phyloP scores from a whole-genome alignment of 345 rosid species.

The Capsella bursapastoris region DNA sequence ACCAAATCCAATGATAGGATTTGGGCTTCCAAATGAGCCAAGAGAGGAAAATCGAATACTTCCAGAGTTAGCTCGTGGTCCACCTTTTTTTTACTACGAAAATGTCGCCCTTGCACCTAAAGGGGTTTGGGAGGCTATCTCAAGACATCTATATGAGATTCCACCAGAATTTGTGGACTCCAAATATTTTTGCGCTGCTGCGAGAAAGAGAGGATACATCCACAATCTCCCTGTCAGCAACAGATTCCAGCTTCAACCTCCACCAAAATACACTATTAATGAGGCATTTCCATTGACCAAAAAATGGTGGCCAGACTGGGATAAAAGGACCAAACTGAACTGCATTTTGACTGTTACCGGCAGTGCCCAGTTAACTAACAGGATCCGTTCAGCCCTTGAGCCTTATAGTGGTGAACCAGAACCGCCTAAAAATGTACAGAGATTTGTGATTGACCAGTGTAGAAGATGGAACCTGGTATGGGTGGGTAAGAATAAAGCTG shows the following conservation, averaged over 20 bases:
- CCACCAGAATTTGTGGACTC: constrained; percentile 92
- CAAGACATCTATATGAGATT: constrained; percentile 66
- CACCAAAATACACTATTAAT: constrained; percentile 63
- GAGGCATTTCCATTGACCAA: constrained; percentile 78
- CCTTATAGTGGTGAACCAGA: constrained; percentile 61
- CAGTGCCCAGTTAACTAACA: constrained; percentile 74
- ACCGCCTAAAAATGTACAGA: constrained; percentile 59
- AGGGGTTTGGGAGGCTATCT: constrained; percentile 92
- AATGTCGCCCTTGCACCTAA: constrained; percentile 92
- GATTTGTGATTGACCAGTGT: constrained; percentile 66
- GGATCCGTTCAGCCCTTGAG: constrained; percentile 71
- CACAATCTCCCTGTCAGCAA: constrained; percentile 78
- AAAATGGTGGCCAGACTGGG: constrained; percentile 97
- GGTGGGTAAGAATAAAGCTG: constrained; percentile 89
- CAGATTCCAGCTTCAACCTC: constrained; percentile 74
- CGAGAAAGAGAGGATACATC: constrained; percentile 87
- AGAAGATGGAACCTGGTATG: constrained; percentile 91
- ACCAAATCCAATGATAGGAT: constrained; percentile 92
- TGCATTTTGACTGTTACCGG: constrained; percentile 73
- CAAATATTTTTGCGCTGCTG: constrained; percentile 77
- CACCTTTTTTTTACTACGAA: constrained; percentile 88
- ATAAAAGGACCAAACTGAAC: constrained; percentile 72
- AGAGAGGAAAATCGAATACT: constrained; percentile 47
- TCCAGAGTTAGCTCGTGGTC: constrained; percentile 66
- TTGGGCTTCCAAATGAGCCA: constrained; percentile 71